Evolutionary conservation across 257 asterid genomes (phyloP).

Genomic region (Scutellaria minor): DNA sequence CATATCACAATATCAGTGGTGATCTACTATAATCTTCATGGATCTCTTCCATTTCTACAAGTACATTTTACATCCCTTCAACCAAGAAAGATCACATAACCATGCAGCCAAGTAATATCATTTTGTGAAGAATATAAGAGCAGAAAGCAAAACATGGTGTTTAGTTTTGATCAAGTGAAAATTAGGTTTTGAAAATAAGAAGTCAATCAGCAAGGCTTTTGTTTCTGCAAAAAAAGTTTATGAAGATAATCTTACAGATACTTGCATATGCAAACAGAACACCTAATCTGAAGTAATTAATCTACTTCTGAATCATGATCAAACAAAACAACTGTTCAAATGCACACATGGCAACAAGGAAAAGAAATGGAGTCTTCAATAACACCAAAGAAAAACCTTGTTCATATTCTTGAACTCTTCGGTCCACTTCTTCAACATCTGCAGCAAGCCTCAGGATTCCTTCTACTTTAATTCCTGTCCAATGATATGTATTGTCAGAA

Average conservation of each 20-base stretch:
- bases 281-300: slow-evolving; percentile 6
- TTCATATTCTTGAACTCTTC: slow-evolving; percentile 83
- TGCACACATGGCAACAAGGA: slow-evolving; percentile 12
- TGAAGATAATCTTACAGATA: slow-evolving; percentile 17
- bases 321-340: slow-evolving; percentile 14
- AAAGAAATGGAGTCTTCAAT: slow-evolving; percentile 11
- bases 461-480: slow-evolving; percentile 73
- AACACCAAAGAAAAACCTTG: slow-evolving; percentile 56
- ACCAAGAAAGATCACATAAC: slow-evolving; percentile 20
- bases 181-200: slow-evolving; percentile 18
- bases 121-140: background rate
- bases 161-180: slow-evolving; percentile 5
- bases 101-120: slow-evolving; percentile 22
- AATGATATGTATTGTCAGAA: slow-evolving; percentile 34
- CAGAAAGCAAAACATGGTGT: background rate
- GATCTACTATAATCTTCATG: slow-evolving; percentile 23
- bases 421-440: slow-evolving; percentile 89
- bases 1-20: slow-evolving; percentile 1
- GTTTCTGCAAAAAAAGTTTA: background rate
- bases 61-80: slow-evolving; percentile 11
- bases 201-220: slow-evolving; percentile 20
- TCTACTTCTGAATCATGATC: background rate
- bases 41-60: slow-evolving; percentile 21
- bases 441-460: slow-evolving; percentile 91
- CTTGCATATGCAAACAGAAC: slow-evolving; percentile 5